A percentile compares a stretch with the other conserved stretches of the same genome.
phyloP scores from a whole-genome alignment of 805 yeast genomes.

The Zygoascus flipseniorum region DNA sequence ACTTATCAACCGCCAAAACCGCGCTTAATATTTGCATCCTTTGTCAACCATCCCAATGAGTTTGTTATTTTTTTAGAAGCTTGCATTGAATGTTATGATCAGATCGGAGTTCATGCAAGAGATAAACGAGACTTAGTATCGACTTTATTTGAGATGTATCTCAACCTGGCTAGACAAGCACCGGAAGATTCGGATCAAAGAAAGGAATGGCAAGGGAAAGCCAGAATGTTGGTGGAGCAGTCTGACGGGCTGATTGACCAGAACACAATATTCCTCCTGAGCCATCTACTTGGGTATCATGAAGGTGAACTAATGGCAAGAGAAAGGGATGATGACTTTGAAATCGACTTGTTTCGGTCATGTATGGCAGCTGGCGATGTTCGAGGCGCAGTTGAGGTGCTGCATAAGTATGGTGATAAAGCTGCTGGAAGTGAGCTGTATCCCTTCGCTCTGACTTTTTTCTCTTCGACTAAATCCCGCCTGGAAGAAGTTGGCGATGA shows the following conservation, averaged over 20 bases:
- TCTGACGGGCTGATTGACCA: constrained; percentile 46
- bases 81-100: constrained; percentile 72
- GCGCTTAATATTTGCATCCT: constrained; percentile 74
- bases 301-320: constrained; percentile 24
- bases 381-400: constrained; percentile 45
- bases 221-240: constrained; percentile 41
- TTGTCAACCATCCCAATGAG: constrained; percentile 76
- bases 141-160: constrained; percentile 75
- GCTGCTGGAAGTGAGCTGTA: constrained; percentile 52
- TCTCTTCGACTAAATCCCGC: constrained; percentile 46
- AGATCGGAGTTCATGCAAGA: constrained; percentile 35
- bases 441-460: constrained; percentile 53
- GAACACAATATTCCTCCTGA: constrained; percentile 44
- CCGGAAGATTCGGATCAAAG: constrained; percentile 31
- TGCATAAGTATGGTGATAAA: constrained; percentile 48
- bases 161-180: constrained; percentile 42
- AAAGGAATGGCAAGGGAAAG: constrained; percentile 57
- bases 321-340: constrained; percentile 34
- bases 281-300: constrained; percentile 38
- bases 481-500: constrained; percentile 45
- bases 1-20: constrained; percentile 92
- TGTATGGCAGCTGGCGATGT: constrained; percentile 52
- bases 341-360: constrained; percentile 59
- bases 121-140: constrained; percentile 69
- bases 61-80: constrained; percentile 92